A percentile compares a stretch with the other conserved stretches of the same genome.
Evolutionary conservation across 345 rosid species (phyloP).

Genomic region (Gossypium sturtianum): DNA sequence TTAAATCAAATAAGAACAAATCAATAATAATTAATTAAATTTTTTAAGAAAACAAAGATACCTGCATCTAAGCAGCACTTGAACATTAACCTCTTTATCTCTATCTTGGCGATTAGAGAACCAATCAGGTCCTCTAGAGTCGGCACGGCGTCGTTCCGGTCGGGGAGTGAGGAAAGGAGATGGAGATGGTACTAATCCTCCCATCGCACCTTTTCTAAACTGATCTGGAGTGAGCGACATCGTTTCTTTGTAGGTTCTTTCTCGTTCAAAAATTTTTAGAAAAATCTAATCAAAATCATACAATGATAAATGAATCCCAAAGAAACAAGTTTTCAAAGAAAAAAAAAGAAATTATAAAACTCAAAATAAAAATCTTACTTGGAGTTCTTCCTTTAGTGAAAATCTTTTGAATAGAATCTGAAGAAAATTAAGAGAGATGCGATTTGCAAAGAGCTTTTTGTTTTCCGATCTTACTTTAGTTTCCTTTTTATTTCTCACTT

Average conservation of each 20-base stretch:
- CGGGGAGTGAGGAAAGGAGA: slow-evolving; percentile 83
- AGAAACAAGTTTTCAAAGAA: neutral
- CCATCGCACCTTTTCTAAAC: slow-evolving; percentile 51
- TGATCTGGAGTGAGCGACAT: slow-evolving; percentile 76
- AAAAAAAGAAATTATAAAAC: neutral
- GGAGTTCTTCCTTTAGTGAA: neutral
- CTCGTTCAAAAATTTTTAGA: neutral
- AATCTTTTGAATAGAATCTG: neutral
- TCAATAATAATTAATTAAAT: neutral
- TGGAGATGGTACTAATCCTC: slow-evolving; percentile 77
- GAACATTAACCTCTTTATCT: slow-evolving; percentile 82
- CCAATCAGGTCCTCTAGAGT: slow-evolving; percentile 46
- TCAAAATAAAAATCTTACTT: neutral
- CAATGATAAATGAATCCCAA: neutral
- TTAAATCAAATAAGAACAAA: neutral
- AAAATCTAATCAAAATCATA: slow-evolving; percentile 10
- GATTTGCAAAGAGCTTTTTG: neutral
- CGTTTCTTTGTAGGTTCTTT: slow-evolving; percentile 8
- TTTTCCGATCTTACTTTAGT: neutral
- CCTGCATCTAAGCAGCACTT: slow-evolving; percentile 84
- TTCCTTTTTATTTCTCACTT: neutral
- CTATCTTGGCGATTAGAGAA: slow-evolving; percentile 52
- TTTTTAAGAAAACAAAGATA: neutral
- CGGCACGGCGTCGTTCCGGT: slow-evolving; percentile 68
- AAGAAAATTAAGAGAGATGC: neutral